Evolutionary conservation across 2,329 filamentous ascomycete species (phyloP).

Genomic region (Penicillium oxalicum): DNA sequence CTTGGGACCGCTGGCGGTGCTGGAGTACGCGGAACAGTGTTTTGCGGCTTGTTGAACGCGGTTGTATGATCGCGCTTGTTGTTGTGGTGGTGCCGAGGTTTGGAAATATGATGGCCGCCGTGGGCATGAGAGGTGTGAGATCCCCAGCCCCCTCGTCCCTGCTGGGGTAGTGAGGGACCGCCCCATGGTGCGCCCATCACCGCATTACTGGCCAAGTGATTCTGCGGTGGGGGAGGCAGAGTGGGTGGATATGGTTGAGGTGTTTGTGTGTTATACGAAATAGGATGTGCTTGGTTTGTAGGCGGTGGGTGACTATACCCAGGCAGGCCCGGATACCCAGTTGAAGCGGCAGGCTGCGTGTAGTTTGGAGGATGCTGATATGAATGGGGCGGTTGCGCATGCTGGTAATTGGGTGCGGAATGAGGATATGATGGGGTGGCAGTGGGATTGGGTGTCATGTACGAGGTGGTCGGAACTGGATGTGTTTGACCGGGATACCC

Average conservation of each 20-base stretch:
- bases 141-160: conserved; percentile 20
- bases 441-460: conserved; percentile 19
- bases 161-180: conserved; percentile 38
- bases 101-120: conserved; percentile 20
- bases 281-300: conserved; percentile 16
- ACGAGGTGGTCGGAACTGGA: conserved; percentile 20
- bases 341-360: conserved; percentile 19
- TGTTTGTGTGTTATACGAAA: conserved; percentile 17
- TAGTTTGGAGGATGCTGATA: conserved; percentile 23
- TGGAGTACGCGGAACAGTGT: conserved; percentile 26
- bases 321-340: conserved; percentile 23
- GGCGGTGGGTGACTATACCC: conserved; percentile 20
- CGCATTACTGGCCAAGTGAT: conserved; percentile 21
- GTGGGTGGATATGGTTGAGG: conserved; percentile 15
- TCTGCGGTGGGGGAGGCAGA: conserved; percentile 20
- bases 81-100: conserved; percentile 19
- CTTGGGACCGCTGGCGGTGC: conserved; percentile 42
- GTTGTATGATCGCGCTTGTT: conserved; percentile 36
- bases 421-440: conserved; percentile 24
- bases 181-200: conserved; percentile 53
- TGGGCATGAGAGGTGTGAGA: conserved; percentile 21
- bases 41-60: conserved; percentile 32
- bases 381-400: conserved; percentile 12
- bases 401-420: conserved; percentile 16
- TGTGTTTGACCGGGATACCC: conserved; percentile 26